Percentiles rank a stretch among this genome's conserved stretches.
Conservation (phyloP, 257 asterid genomes). For the Galeopsis tetrahit region DNA sequence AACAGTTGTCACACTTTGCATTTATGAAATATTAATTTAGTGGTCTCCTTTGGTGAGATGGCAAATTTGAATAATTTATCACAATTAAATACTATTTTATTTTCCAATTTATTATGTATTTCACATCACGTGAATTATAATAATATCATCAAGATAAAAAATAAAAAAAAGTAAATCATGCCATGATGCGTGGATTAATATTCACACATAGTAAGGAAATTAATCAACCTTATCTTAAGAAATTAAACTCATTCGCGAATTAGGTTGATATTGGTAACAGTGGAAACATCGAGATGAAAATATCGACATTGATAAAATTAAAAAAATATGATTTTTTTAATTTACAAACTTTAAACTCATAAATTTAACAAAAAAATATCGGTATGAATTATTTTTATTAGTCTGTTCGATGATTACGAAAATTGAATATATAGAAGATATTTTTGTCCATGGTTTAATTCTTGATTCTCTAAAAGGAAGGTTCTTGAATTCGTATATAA, state of each 20-base stretch:
- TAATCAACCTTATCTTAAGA: neutral
- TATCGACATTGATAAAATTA: too few relatives aligned
- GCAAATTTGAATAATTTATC: neutral
- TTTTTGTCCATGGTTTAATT: too few relatives aligned
- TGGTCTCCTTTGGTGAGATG: neutral
- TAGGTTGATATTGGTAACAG: neutral
- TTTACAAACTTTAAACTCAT: too few relatives aligned
- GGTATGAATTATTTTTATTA: too few relatives aligned
- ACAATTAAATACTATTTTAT: neutral
- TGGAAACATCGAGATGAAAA: too few relatives aligned
- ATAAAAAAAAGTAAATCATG: neutral
- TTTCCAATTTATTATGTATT: neutral
- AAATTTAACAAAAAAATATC: too few relatives aligned
- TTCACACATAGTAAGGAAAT: neutral
- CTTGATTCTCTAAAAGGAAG: too few relatives aligned
- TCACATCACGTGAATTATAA: neutral
- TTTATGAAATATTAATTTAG: neutral
- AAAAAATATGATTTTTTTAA: too few relatives aligned
- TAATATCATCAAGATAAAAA: neutral
- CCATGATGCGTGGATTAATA: neutral
- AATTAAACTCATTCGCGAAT: neutral
- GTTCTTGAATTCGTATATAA: slow-evolving; percentile 4
- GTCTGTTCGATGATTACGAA: too few relatives aligned
- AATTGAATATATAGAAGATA: too few relatives aligned
- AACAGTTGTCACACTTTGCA: neutral